Base-by-base conservation (phyloP, 805 yeast species). In the Ogataea zsoltii region DNA sequence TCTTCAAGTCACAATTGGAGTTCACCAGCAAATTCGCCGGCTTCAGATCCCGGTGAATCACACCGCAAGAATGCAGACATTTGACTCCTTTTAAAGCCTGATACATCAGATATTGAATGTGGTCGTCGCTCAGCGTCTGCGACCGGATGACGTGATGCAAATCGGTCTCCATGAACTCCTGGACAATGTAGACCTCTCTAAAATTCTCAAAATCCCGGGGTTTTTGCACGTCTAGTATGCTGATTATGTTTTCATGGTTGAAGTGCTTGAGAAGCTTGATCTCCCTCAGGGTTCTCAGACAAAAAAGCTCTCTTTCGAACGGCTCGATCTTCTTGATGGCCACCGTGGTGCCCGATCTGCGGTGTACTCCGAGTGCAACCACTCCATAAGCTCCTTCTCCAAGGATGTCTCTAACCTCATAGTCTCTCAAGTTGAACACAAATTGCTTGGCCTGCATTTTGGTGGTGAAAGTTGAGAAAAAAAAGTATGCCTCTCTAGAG, bases 331-430 rank as follows among this genome's bases (percentile, higher is more conserved):
- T 85, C 63, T 87, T 87, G 47, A 87, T 85, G 1, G 95, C 95
- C 2, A 87, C 94, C 1, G 77, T 73, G 15, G 77, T 74, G 0
- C 57, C 51, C 1, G 86, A 72, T 11, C 84, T 82, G 47, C 71
- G 72, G 54, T 84, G 88, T 10, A 73, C 62, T 0, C 90, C 94
- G 3, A 81, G 74, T 38, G 86, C 84, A 4, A 87, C 95, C 2
- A 85, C 75, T 0, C 95, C 94, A 54, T 87, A 87, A 0, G 94
- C 90, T 1, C 95, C 95, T 61, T 84, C 88, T 4, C 95, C 95
- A 5, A 87, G 68, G 4, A 83, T 69, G 46, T 78, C 80, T 15
- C 70, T 68, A 7, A 85, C 75, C 48, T 78, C 78, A 59, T 80
- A 86, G 52, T 77, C 79, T 38, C 77, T 74, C 13, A 85, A 77